phyloP scores from a whole-genome alignment of 1,284 basidiomycete genomes.

The Fistulina hepatica region DNA sequence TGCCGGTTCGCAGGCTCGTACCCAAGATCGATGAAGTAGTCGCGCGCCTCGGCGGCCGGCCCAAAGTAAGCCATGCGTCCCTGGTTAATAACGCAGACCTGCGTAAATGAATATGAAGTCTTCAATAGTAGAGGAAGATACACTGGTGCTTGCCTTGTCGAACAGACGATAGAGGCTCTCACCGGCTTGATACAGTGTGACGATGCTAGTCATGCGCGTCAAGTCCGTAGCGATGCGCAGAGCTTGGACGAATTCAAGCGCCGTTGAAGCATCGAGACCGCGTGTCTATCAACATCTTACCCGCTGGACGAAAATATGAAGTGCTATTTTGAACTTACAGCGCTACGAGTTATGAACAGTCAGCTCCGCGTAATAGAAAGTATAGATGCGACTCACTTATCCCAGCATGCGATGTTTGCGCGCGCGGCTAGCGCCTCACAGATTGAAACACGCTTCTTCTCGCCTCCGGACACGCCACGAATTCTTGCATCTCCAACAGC shows the following conservation, averaged over 20 bases:
- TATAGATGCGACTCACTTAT: slow-evolving; percentile 56
- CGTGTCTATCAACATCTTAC: slow-evolving; percentile 47
- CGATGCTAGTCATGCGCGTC: slow-evolving; percentile 32
- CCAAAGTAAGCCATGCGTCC: slow-evolving; percentile 71
- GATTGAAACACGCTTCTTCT: slow-evolving; percentile 73
- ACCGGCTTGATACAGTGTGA: slow-evolving; percentile 65
- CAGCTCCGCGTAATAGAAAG: neutral
- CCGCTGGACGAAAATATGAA: too few relatives aligned
- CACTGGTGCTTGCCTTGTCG: too few relatives aligned
- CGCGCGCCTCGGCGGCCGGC: slow-evolving; percentile 42
- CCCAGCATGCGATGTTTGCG: slow-evolving; percentile 56
- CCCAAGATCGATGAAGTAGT: slow-evolving; percentile 62
- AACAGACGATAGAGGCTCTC: slow-evolving; percentile 50
- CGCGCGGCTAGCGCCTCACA: slow-evolving; percentile 56
- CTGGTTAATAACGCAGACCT: slow-evolving; percentile 43
- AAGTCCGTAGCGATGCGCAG: slow-evolving; percentile 31
- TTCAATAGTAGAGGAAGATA: too few relatives aligned
- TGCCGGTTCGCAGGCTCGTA: slow-evolving; percentile 39
- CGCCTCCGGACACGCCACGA: slow-evolving; percentile 72
- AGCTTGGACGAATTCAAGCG: slow-evolving; percentile 50
- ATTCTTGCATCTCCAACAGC: slow-evolving; percentile 63
- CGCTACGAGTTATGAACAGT: too few relatives aligned
- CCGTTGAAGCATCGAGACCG: slow-evolving; percentile 57
- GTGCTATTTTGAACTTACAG: too few relatives aligned
- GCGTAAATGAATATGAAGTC: too few relatives aligned